Conservation (phyloP, 306 rosid genomes). For the Cicer cuneatum region DNA sequence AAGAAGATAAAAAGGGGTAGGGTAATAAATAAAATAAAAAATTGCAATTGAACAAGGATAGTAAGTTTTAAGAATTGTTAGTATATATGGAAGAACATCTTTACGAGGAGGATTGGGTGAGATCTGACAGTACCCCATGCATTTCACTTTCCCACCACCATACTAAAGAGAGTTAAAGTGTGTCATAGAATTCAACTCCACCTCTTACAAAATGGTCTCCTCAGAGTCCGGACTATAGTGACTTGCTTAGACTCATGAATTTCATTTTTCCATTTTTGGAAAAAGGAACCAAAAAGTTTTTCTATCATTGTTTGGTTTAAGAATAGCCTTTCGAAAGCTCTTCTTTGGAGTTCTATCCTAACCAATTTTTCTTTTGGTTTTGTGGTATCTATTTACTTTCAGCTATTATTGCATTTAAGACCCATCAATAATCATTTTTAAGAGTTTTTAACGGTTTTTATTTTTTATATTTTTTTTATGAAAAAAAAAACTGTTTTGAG, state of each 20-base stretch:
- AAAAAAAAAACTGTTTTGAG: too few relatives aligned
- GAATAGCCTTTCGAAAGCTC: constrained; percentile 51
- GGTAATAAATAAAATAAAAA: neutral
- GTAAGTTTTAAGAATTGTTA: constrained; percentile 45
- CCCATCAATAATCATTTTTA: too few relatives aligned
- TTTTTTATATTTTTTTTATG: too few relatives aligned
- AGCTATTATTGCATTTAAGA: neutral
- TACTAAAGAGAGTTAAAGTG: constrained; percentile 49
- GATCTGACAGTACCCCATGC: constrained; percentile 61
- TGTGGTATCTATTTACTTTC: neutral
- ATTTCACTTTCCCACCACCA: constrained; percentile 50
- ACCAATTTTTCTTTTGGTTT: constrained; percentile 19
- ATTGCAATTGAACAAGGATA: constrained; percentile 18
- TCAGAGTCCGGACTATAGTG: constrained; percentile 59
- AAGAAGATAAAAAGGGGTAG: neutral
- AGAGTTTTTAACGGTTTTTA: too few relatives aligned
- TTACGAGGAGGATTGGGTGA: constrained; percentile 63
- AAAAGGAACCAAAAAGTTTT: constrained; percentile 52
- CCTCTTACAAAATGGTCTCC: constrained; percentile 51
- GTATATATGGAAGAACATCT: constrained; percentile 50
- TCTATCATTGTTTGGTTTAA: constrained; percentile 52
- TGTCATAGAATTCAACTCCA: constrained; percentile 62
- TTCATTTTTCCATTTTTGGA: constrained; percentile 57
- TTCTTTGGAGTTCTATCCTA: constrained; percentile 49
- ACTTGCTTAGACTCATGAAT: constrained; percentile 55